These are phyloP conservation scores for Carpinus fangiana DNA, from an alignment of 306 rosid species.

Conservation along the genomic window DNA sequence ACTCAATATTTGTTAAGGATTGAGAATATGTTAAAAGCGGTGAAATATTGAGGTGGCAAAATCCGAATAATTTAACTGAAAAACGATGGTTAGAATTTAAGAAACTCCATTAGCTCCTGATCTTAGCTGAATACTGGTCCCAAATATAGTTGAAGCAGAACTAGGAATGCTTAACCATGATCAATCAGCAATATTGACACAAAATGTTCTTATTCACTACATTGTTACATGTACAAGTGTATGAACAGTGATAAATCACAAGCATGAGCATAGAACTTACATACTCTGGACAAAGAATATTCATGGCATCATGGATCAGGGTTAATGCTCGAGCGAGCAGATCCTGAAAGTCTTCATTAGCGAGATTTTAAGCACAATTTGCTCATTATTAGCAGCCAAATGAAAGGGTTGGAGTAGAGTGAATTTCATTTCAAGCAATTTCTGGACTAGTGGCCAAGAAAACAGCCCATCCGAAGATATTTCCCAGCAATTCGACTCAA, in stretches of 20 bases:
- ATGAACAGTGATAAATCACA: background rate
- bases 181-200: constrained; percentile 4
- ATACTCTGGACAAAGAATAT: constrained; percentile 15
- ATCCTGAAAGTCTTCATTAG: constrained; percentile 29
- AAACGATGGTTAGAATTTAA: too few species aligned
- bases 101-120: too few species aligned
- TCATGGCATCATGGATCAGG: background rate
- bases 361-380: constrained; percentile 30
- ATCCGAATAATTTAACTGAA: too few species aligned
- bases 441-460: constrained; percentile 8
- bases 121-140: background rate
- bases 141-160: background rate
- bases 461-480: constrained; percentile 17
- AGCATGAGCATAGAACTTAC: background rate
- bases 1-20: too few species aligned
- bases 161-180: background rate
- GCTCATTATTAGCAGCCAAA: constrained; percentile 43
- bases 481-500: constrained; percentile 24
- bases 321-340: constrained; percentile 16
- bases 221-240: background rate
- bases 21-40: too few species aligned
- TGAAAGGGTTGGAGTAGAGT: constrained; percentile 27
- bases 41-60: too few species aligned
- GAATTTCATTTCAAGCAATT: constrained; percentile 21
- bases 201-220: background rate